Evolutionary conservation across 2,329 filamentous ascomycete genomes (phyloP).

Genomic region (Cercospora sojina): DNA sequence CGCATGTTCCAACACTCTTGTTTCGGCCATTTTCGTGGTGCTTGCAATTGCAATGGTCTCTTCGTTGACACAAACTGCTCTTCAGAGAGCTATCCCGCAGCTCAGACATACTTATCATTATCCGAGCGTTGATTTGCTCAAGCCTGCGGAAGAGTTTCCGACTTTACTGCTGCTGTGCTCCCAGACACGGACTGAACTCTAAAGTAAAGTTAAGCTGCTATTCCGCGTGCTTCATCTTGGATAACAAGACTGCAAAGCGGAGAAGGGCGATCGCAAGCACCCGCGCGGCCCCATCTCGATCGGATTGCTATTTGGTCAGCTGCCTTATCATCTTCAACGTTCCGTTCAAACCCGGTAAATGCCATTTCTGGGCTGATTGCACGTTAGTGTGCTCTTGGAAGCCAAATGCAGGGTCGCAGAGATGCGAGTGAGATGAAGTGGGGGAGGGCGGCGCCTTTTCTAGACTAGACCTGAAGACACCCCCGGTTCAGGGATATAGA

Average conservation of each 20-base stretch:
- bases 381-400: neutral
- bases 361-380: neutral
- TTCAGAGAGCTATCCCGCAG: neutral
- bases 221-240: neutral
- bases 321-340: neutral
- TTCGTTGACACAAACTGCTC: neutral
- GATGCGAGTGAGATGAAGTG: neutral
- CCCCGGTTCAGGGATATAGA: neutral
- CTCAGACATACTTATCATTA: constrained; percentile 9
- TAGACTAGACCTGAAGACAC: constrained; percentile 7
- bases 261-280: neutral
- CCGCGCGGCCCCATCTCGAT: neutral
- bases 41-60: neutral
- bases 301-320: neutral
- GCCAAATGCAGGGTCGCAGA: constrained; percentile 5
- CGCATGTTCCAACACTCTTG: constrained; percentile 23
- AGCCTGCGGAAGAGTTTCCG: constrained; percentile 10
- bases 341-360: neutral
- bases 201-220: neutral
- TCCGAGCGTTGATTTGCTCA: constrained; percentile 8
- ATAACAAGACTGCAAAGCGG: neutral
- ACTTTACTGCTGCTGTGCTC: neutral
- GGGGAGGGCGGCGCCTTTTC: constrained; percentile 8
- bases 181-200: constrained; percentile 11
- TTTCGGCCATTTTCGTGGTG: constrained; percentile 19